Evolutionary conservation across 73 alveolate species (phyloP).

Genomic region (Paramecium tetraurelia): DNA sequence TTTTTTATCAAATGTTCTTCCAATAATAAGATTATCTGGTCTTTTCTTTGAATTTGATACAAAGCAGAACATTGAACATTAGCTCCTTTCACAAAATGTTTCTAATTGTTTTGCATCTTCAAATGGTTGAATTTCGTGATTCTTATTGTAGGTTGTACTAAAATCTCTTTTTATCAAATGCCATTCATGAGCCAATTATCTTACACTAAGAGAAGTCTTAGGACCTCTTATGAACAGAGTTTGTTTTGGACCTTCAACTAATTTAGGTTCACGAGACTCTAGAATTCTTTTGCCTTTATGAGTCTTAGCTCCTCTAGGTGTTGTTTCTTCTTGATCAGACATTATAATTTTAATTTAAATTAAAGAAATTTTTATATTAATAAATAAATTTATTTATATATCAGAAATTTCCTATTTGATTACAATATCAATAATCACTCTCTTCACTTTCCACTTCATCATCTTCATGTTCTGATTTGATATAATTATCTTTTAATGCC

Average conservation of each 20-base stretch:
- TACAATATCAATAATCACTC: conserved; percentile 43
- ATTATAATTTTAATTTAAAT: background rate
- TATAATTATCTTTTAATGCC: conserved; percentile 60
- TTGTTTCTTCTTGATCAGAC: conserved; percentile 43
- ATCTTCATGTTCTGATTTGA: conserved; percentile 55
- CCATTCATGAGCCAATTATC: conserved; percentile 65
- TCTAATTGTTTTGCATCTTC: conserved; percentile 67
- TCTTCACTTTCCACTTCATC: conserved; percentile 58
- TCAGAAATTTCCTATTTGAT: background rate
- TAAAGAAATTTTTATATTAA: background rate
- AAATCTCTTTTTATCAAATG: conserved; percentile 60
- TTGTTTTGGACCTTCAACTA: conserved; percentile 67
- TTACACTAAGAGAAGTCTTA: conserved; percentile 59
- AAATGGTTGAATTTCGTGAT: conserved; percentile 69
- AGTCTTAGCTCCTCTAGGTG: conserved; percentile 65
- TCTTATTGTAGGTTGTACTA: conserved; percentile 40
- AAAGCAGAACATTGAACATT: conserved; percentile 65
- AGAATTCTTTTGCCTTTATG: conserved; percentile 69
- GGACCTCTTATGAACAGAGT: conserved; percentile 72
- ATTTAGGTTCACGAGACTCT: conserved; percentile 67
- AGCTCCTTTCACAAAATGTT: conserved; percentile 52
- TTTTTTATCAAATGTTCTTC: conserved; percentile 71
- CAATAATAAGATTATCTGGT: conserved; percentile 76
- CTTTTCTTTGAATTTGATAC: conserved; percentile 78
- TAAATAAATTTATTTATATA: background rate